A percentile compares a stretch with the other conserved stretches of the same genome.
These are phyloP conservation scores for Xanthoparmelia taractica DNA, from an alignment of 495 filamentous ascomycete species.

Conservation along the genomic window DNA sequence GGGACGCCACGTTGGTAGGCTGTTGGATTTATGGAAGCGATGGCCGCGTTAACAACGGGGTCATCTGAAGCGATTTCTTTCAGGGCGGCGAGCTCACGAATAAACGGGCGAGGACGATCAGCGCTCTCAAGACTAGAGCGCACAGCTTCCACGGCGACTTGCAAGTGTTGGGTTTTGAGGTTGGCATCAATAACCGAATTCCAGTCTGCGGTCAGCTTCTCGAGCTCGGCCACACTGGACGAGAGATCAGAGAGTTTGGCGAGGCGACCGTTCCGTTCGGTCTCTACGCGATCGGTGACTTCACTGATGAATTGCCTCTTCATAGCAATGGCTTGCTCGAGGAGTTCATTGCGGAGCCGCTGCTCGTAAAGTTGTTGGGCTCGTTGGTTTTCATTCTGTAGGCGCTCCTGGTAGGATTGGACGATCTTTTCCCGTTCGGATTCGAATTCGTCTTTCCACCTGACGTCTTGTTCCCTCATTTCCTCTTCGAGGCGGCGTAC, in stretches of 20 bases:
- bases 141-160: conserved; percentile 90
- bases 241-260: conserved; percentile 75
- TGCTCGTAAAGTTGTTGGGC: conserved; percentile 70
- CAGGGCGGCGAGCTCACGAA: conserved; percentile 82
- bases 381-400: conserved; percentile 65
- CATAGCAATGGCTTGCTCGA: conserved; percentile 83
- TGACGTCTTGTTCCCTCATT: conserved; percentile 64
- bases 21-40: conserved; percentile 84
- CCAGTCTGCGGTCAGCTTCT: conserved; percentile 77
- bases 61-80: conserved; percentile 84
- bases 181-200: conserved; percentile 79
- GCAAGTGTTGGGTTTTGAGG: conserved; percentile 87
- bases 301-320: conserved; percentile 73
- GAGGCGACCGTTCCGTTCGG: conserved; percentile 79
- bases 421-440: conserved; percentile 71
- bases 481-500: conserved; percentile 61
- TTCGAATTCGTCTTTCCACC: conserved; percentile 84
- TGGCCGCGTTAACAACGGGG: conserved; percentile 78
- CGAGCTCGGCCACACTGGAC: conserved; percentile 67
- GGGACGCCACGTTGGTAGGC: conserved; percentile 91
- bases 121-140: conserved; percentile 69
- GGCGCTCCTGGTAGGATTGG: conserved; percentile 66
- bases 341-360: conserved; percentile 70
- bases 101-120: conserved; percentile 70
- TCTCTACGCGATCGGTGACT: conserved; percentile 74